Conservation (phyloP, 2,329 filamentous ascomycete genomes). For the Plectosphaerella cucumerina region DNA sequence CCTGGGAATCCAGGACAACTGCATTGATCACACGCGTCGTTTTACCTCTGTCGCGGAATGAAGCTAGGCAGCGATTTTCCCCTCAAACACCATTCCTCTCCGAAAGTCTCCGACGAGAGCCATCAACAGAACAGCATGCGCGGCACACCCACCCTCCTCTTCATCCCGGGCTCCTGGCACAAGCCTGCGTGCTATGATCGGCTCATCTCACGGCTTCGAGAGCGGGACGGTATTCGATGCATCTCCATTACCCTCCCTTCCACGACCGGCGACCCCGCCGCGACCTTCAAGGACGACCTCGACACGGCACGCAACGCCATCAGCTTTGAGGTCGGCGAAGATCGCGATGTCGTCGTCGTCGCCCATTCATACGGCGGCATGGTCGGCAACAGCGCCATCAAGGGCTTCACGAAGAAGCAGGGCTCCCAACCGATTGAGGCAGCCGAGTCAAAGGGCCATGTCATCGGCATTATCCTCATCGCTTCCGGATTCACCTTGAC, state of each 20-base stretch:
- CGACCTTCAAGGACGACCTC: conserved; percentile 37
- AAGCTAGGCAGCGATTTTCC: too few relatives aligned
- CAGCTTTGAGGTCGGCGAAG: conserved; percentile 25
- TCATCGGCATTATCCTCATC: conserved; percentile 39
- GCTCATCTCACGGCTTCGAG: background rate
- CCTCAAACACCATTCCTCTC: too few relatives aligned
- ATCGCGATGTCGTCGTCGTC: conserved; percentile 39
- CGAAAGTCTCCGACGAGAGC: too few relatives aligned
- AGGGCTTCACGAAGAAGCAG: conserved; percentile 27
- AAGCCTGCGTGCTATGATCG: background rate
- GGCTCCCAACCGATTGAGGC: too few relatives aligned
- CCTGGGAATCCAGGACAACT: too few relatives aligned
- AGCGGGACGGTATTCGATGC: background rate
- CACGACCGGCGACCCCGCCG: conserved; percentile 23
- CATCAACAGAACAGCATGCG: background rate
- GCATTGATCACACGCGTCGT: too few relatives aligned
- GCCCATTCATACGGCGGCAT: conserved; percentile 46
- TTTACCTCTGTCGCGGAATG: too few relatives aligned
- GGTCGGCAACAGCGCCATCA: conserved; percentile 40
- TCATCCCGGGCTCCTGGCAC: conserved; percentile 3
- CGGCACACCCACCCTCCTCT: background rate
- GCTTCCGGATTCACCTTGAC: conserved; percentile 36
- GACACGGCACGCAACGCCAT: conserved; percentile 32
- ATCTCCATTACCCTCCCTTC: conserved; percentile 33
- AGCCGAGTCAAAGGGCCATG: conserved; percentile 13